Percentiles rank a stretch among this genome's conserved stretches.
Conservation (phyloP, 2,329 filamentous ascomycete species). For the Fusarium subtropicale region DNA sequence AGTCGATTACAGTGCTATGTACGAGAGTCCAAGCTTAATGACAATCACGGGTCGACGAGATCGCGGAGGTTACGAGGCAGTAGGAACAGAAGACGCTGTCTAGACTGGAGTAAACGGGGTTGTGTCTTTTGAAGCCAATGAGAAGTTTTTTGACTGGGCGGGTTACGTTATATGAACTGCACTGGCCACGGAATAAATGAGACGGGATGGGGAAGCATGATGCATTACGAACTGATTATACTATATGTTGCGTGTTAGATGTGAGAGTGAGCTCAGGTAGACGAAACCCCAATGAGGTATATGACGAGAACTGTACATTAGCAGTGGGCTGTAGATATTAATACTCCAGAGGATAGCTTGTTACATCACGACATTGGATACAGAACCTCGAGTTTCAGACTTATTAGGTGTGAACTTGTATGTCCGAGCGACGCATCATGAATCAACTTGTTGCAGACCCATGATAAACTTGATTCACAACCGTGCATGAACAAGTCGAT, state of each 20-base stretch:
- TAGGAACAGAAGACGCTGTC: conserved; percentile 65
- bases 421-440: neutral
- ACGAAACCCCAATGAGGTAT: conserved; percentile 12
- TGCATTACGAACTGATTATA: conserved; percentile 36
- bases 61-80: conserved; percentile 71
- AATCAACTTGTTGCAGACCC: too few species aligned
- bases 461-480: neutral
- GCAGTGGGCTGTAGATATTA: conserved; percentile 40
- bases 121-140: conserved; percentile 11
- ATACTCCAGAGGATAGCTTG: conserved; percentile 16
- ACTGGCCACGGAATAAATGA: conserved; percentile 26
- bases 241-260: conserved; percentile 24
- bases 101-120: conserved; percentile 30
- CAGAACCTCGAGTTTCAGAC: conserved; percentile 7
- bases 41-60: conserved; percentile 61
- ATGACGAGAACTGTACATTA: conserved; percentile 40
- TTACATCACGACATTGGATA: conserved; percentile 28
- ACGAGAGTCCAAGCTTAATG: conserved; percentile 83
- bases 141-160: conserved; percentile 21
- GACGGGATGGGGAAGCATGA: conserved; percentile 25
- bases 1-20: conserved; percentile 90
- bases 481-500: neutral
- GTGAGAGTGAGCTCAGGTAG: conserved; percentile 30
- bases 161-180: conserved; percentile 25
- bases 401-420: neutral